Evolutionary conservation across 768 basidiomycete species (phyloP).

Genomic region (Gloeopeniophorella convolvens): DNA sequence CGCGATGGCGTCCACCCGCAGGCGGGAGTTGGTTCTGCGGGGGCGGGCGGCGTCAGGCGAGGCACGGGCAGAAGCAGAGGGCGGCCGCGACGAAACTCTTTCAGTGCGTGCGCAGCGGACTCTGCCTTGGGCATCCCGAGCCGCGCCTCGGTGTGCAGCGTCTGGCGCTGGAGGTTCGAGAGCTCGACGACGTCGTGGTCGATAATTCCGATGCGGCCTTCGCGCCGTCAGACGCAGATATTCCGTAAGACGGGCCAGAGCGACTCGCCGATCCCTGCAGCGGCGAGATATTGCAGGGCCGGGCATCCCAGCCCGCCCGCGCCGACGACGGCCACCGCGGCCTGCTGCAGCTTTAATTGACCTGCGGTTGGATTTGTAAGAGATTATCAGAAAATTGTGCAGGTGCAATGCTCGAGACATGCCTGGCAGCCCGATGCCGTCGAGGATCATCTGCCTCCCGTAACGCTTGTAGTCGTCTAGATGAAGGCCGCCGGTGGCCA

Average conservation of each 20-base stretch:
- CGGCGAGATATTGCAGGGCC: slow-evolving; percentile 87
- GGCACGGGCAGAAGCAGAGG: slow-evolving; percentile 4
- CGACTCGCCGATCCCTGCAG: slow-evolving; percentile 80
- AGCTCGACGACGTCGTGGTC: slow-evolving; percentile 86
- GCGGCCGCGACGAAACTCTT: slow-evolving; percentile 40
- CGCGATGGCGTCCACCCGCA: slow-evolving; percentile 51
- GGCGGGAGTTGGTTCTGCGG: slow-evolving; percentile 64
- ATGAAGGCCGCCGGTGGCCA: slow-evolving; percentile 17
- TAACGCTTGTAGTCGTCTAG: slow-evolving; percentile 80
- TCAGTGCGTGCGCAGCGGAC: slow-evolving; percentile 68
- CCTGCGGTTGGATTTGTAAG: slow-evolving; percentile 37
- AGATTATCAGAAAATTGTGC: background rate
- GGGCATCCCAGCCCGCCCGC: slow-evolving; percentile 97
- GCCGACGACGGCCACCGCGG: slow-evolving; percentile 82
- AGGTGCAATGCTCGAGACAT: slow-evolving; percentile 10
- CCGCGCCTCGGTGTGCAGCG: slow-evolving; percentile 70
- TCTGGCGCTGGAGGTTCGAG: slow-evolving; percentile 89
- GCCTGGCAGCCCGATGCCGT: slow-evolving; percentile 85
- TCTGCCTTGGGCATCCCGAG: slow-evolving; percentile 76
- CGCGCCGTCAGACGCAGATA: background rate
- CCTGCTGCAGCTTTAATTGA: slow-evolving; percentile 70
- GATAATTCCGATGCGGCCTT: slow-evolving; percentile 79
- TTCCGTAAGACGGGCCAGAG: background rate
- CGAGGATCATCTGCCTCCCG: slow-evolving; percentile 94
- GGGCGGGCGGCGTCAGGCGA: background rate